Evolutionary conservation across 805 yeast species (phyloP).

Genomic region (Cyberlindnera samutprakarnensis): DNA sequence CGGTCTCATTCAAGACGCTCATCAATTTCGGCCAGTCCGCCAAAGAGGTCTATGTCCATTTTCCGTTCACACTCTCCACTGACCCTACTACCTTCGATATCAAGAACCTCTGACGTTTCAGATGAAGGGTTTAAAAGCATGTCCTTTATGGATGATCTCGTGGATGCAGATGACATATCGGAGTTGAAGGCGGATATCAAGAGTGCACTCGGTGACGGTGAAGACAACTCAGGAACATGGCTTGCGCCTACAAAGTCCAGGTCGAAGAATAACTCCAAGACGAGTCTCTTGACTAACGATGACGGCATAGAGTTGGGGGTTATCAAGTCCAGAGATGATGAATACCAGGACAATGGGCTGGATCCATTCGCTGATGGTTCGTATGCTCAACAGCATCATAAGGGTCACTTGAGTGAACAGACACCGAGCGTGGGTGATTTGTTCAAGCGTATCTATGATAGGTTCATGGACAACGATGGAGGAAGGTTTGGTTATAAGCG

Average conservation of each 20-base stretch:
- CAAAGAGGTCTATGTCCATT: too few relatives aligned
- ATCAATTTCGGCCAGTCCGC: too few relatives aligned
- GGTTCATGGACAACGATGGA: constrained; percentile 2
- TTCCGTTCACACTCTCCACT: too few relatives aligned
- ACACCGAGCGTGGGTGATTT: constrained; percentile 11
- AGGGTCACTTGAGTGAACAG: too few relatives aligned
- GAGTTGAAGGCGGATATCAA: constrained; percentile 15
- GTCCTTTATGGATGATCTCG: constrained; percentile 9
- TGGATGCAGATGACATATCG: constrained; percentile 7
- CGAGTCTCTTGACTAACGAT: constrained; percentile 2
- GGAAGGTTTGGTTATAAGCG: constrained; percentile 5
- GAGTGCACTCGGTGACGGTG: constrained; percentile 13
- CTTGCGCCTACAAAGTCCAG: constrained; percentile 4
- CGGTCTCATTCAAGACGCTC: too few relatives aligned
- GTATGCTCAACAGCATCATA: background rate
- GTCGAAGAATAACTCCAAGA: constrained; percentile 4
- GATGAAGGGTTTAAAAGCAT: background rate
- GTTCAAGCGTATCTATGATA: constrained; percentile 10
- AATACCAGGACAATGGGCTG: background rate
- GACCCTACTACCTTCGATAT: too few relatives aligned
- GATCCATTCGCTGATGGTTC: constrained; percentile 2
- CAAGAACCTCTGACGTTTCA: too few relatives aligned
- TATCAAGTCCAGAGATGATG: background rate
- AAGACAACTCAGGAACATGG: constrained; percentile 13
- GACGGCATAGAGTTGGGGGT: constrained; percentile 2